Base-by-base conservation (phyloP, 2,329 filamentous ascomycete genomes). In the Colletotrichum theobromicola region DNA sequence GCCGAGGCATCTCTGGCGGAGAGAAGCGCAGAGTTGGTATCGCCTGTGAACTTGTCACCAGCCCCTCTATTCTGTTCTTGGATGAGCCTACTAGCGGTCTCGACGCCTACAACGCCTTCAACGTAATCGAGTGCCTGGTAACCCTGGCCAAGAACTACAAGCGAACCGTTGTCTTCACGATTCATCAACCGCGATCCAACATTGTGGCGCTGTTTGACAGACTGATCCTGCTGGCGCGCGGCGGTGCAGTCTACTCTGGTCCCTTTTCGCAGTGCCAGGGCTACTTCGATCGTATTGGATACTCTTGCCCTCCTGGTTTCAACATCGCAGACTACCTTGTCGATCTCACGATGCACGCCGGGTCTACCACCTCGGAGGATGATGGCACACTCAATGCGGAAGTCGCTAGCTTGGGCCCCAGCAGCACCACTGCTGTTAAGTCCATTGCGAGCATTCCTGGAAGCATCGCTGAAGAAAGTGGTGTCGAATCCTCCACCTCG, bases 251-350 rank as follows among this genome's bases (percentile, higher is more conserved):
- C 9, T 99, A 97, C 83, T 98, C 97, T 4, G 97, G 97, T 1
- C 94, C 95, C 2, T 98, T 98, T 82, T 88, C 91, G 2, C 93
- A 93, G 77, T 99, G 97, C 81, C 97, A 99, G 82, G 88, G 91
- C 24, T 99, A 98, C 82, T 99, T 99, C 79, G 95, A 98, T 80
- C 90, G 92, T 61, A 93, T 98, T 75, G 97, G 97, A 57, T 99
- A 98, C 83, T 88, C 94, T 63, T 99, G 97, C 81, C 97, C 97
- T 13, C 94, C 96, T 28, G 97, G 97, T 3, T 99, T 98, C 90
- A 99, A 99, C 80, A 98, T 99, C 83, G 97, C 97, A 5, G 97
- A 99, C 83, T 99, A 98, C 81, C 90, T 99, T 7, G 96, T 99
- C 34, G 97, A 99, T 82, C 89, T 99, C 53, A 98, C 97, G 0